Base-by-base conservation (phyloP, 257 asterid genomes). In the Catharanthus roseus region DNA sequence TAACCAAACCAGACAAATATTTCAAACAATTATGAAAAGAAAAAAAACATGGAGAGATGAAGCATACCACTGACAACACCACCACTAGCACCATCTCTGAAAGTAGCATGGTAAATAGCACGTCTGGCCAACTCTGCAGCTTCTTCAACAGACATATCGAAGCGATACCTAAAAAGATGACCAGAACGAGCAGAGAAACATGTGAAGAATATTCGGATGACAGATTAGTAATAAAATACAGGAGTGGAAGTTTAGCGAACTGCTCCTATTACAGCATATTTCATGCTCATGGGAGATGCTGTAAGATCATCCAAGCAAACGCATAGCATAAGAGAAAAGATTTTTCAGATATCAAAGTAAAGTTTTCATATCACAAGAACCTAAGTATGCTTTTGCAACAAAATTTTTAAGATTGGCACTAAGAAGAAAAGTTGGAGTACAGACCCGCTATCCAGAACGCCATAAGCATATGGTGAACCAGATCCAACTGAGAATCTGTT, bases 401-500 rank as follows among this genome's bases (percentile, higher is more conserved):
- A 60, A 60, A 31, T 29, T 3, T 28, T 28, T 57, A 45, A 45
- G n/a, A 57, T 26, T 13, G 34, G 23, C 18, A 11, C 29, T 57
- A 11, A 57, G 28, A 12, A 60, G 42, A 60, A 31, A 42, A 31
- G 26, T 6, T 15, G 23, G 23, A 58, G 8, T 16, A 81, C 89
- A 19, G 33, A 93, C 98, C 97, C 96, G 56, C 89, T 87, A 79
- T 90, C 98, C 75, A 93, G 75, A 77, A 89, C 93, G 77, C 97
- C 97, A 80, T 91, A 93, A 61, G 97, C 99, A 81, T 91, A 93
- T 11, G 97, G 97, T 36, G 97, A 91, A 80, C 98, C 98, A 79
- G 98, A 93, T 42, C 98, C 98, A 72, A 93, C 98, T 6, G 98
- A 93, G 82, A 91, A 90, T 80, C 88, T 82, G 64, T 80, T 85